Base-by-base conservation (phyloP, 2,329 filamentous ascomycete genomes). In the Pseudogymnoascus sp. region DNA sequence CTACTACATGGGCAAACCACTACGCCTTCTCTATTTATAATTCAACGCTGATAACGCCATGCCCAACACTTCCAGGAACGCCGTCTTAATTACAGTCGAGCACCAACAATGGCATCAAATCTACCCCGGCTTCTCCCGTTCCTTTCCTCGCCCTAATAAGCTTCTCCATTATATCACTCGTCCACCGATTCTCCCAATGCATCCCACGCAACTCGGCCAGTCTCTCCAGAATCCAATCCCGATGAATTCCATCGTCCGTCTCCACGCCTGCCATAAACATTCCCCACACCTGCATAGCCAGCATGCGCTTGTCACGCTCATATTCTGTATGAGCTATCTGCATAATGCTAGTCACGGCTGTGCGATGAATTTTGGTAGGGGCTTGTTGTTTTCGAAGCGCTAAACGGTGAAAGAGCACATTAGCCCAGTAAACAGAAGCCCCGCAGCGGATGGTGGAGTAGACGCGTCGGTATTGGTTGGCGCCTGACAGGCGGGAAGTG, bases 251-350 rank as follows among this genome's bases (percentile, higher is more conserved):
- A 24, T 72, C 69, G 9, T 73, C 68, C 4, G 73, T 74, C 63
- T 75, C 72, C 5, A 76, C 63, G 5, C 69, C 72, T 4, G 69
- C 73, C n/a, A 73, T 67, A 60, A 74, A 73, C 5, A 75, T 64
- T 4, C 72, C 71, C 70, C 72, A 74, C 29, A 54, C 47, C 17
- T 54, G 29, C 47, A 54, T 54, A 1, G 26, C 47, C 7, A 54
- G 47, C 2, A 15, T 17, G 29, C 29, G 31, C 9, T 17, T 54
- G 4, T 54, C 47, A 10, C 47, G 47, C 5, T 5, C 9, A 17
- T 54, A 54, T 5, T 54, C 47, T 6, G 47, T 54, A 17, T 54
- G 7, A 17, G 47, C 47, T 11, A 33, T 33, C 9, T 54, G 47
- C 47, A 54, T 33, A 15, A 54, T 54, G 47, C 47, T 54, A 11